These are phyloP conservation scores for Macadamia integrifolia DNA, from an alignment of 164 flowering plant species.

Conservation along the genomic window DNA sequence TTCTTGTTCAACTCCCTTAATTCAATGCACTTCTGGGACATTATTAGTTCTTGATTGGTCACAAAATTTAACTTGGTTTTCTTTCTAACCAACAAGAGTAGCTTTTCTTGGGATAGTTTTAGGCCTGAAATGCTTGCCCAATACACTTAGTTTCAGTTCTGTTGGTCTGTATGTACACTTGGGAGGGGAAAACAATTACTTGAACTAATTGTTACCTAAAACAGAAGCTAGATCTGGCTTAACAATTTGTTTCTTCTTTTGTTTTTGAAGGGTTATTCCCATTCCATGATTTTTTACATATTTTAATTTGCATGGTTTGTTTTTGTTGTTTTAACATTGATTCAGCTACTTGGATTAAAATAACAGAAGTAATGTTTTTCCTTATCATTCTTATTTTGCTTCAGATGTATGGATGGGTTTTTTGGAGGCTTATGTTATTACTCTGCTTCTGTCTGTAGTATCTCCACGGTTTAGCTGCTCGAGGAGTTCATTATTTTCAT, in stretches of 20 bases:
- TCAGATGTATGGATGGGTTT: constrained; percentile 2
- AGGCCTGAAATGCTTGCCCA: not conserved
- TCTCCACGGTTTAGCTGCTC: constrained; percentile 94
- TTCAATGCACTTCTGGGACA: too few relatives aligned
- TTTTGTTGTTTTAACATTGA: not conserved
- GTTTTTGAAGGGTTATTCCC: not conserved
- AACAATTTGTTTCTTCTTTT: not conserved
- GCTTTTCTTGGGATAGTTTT: not conserved
- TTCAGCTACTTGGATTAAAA: not conserved
- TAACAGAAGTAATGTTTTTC: not conserved
- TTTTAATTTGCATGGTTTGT: not conserved
- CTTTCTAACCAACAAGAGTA: not conserved
- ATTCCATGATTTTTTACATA: too few relatives aligned
- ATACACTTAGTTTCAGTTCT: not conserved
- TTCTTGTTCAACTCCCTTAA: too few relatives aligned
- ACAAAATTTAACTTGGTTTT: too few relatives aligned
- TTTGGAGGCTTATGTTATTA: not conserved
- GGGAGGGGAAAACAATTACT: not conserved
- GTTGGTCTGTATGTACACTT: not conserved
- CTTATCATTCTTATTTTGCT: not conserved
- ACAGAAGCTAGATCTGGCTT: not conserved
- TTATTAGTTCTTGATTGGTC: too few relatives aligned
- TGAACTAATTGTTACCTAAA: too few relatives aligned
- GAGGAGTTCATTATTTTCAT: constrained; percentile 95
- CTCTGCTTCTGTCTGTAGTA: constrained; percentile 46